Conservation (phyloP, 768 basidiomycete species). For the Butyriboletus loyo region DNA sequence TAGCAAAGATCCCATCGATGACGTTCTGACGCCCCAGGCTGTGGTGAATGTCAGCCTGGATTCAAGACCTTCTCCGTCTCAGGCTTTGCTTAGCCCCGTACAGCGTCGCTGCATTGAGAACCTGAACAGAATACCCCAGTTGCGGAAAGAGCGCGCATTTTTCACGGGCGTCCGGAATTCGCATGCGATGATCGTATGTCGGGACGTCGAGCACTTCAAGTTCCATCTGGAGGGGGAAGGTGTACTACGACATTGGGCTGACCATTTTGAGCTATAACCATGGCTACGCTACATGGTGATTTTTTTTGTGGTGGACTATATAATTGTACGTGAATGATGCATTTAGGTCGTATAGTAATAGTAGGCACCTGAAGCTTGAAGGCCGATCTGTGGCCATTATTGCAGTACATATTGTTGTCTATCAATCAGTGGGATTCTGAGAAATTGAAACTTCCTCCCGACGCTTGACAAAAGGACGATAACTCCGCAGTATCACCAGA, state of each 20-base stretch:
- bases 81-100: constrained; percentile 49
- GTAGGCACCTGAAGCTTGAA: not conserved
- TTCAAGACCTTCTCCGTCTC: constrained; percentile 21
- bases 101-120: constrained; percentile 56
- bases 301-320: not conserved
- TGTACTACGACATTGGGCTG: constrained; percentile 70
- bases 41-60: not conserved
- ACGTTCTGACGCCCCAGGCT: not conserved
- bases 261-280: constrained; percentile 47
- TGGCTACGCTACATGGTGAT: not conserved
- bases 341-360: not conserved
- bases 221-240: constrained; percentile 59
- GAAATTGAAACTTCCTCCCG: not conserved
- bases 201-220: constrained; percentile 61
- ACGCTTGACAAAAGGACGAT: constrained; percentile 6
- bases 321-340: not conserved
- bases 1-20: not conserved
- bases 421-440: not conserved
- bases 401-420: not conserved
- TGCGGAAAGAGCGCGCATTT: constrained; percentile 70
- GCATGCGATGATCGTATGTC: constrained; percentile 68
- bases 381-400: not conserved
- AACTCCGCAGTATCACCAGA: not conserved
- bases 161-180: constrained; percentile 59
- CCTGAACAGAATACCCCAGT: constrained; percentile 63